Percentiles rank a stretch among this genome's conserved stretches.
phyloP scores from a whole-genome alignment of 257 asterid genomes.

The Euphrasia confusa region DNA sequence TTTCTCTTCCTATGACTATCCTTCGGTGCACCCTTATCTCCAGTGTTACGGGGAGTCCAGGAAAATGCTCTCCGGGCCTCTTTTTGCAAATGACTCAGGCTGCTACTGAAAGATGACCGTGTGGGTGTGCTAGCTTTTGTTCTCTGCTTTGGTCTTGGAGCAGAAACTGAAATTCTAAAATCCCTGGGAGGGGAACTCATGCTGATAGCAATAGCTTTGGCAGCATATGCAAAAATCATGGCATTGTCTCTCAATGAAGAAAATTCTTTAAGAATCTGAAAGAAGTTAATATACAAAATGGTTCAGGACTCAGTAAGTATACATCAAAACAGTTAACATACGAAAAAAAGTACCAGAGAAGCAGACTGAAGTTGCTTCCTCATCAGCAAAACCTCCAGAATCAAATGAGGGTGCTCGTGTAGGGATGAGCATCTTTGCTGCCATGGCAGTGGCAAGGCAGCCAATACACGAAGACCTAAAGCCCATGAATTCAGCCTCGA shows the following conservation, averaged over 20 bases:
- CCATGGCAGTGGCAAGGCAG: conserved; percentile 94
- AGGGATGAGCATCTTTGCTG: conserved; percentile 95
- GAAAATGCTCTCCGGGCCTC: conserved; percentile 99
- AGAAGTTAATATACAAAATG: conserved; percentile 26
- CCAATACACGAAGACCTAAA: conserved; percentile 93
- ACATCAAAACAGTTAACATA: conserved; percentile 17
- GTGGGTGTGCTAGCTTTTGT: conserved; percentile 65
- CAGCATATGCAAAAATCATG: conserved; percentile 74
- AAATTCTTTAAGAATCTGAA: conserved; percentile 83
- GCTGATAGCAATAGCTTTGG: conserved; percentile 84
- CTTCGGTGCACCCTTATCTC: conserved; percentile 69
- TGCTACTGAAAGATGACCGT: conserved; percentile 72
- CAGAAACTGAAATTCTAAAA: conserved; percentile 55
- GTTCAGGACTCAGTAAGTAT: conserved; percentile 22
- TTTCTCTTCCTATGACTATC: conserved; percentile 89
- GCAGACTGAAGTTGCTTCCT: conserved; percentile 97
- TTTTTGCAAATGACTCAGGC: conserved; percentile 86
- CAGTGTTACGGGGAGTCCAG: conserved; percentile 85
- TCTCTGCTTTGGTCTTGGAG: conserved; percentile 83
- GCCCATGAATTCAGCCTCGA: conserved; percentile 97
- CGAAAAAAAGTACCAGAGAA: conserved; percentile 61
- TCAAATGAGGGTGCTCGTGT: conserved; percentile 94
- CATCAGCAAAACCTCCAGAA: conserved; percentile 92
- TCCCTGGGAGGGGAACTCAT: conserved; percentile 77
- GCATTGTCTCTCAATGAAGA: conserved; percentile 78